These are phyloP conservation scores for Hortaea werneckii DNA, from an alignment of 2,329 filamentous ascomycete species.

Conservation along the genomic window DNA sequence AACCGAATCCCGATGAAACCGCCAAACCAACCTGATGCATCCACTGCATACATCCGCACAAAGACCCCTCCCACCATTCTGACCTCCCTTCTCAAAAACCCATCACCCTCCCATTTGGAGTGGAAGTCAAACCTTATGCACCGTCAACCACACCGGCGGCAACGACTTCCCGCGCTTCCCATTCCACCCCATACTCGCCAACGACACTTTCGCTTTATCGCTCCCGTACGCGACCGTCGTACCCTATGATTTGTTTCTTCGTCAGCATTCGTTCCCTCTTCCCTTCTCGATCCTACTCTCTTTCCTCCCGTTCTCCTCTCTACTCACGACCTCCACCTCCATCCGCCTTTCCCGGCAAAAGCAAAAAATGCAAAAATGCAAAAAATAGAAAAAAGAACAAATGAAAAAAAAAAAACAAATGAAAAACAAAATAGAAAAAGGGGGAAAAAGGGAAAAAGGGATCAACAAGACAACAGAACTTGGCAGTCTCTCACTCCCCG, in stretches of 20 bases:
- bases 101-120: too few species aligned
- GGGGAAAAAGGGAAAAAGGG: background rate
- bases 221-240: constrained; percentile 17
- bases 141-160: constrained; percentile 23
- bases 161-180: constrained; percentile 17
- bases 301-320: too few species aligned
- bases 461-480: background rate
- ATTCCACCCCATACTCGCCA: constrained; percentile 24
- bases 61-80: too few species aligned
- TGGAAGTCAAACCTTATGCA: constrained; percentile 18
- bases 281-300: too few species aligned
- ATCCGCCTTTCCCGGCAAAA: background rate
- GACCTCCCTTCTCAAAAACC: too few species aligned
- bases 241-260: constrained; percentile 10
- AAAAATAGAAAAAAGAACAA: background rate
- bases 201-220: constrained; percentile 19
- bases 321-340: background rate
- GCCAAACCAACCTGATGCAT: too few species aligned
- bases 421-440: background rate
- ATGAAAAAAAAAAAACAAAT: background rate
- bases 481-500: background rate
- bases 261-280: background rate
- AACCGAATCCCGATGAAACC: too few species aligned
- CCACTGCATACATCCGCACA: too few species aligned
- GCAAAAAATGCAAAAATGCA: background rate